Base-by-base conservation (phyloP, 176 grass and related monocot genomes). In the Puya raimondii region DNA sequence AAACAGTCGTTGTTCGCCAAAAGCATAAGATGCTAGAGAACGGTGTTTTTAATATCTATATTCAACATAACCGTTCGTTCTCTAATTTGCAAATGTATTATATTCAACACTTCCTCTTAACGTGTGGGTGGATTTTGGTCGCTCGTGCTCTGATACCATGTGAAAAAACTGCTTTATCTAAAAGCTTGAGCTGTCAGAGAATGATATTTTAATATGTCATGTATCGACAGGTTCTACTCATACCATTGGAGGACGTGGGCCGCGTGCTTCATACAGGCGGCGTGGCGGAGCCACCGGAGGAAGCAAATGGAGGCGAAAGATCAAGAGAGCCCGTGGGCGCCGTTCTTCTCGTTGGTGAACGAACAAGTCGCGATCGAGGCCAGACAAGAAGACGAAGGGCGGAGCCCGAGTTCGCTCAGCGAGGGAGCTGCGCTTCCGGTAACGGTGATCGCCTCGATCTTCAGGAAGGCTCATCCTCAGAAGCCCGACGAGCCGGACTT, bases 211-310 rank as follows among this genome's bases (percentile, higher is more conserved):
- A 42, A 42, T 42, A 7, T 42, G 33, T 42, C 7, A 42, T 7
- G 33, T 42, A 42, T 42, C 33, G 33, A 42, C 33, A 42, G 33
- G 33, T 81, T 72, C 81, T 68, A 70, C 16, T 91, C 81, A 1
- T 48, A 81, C 70, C 70, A 81, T 4, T 87, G 78, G 88, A 78
- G 74, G 69, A 73, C 53, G 51, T 91, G 84, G 80, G 80, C 84
- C 13, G 74, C 73, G 2, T 63, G 63, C 49, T 75, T 73, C 66
- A 84, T 87, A 53, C 84, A 91, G 48, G 72, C 66, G 2, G 74
- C 74, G 67, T 79, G 74, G 78, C 26, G 51, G 12, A 29, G 74
- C 51, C 47, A 64, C 56, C 25, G 15, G 4, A 84, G 12, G 50
- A 48, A 68, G 51, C 83, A 77, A 48, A 78, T 29, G 54, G 48